Evolutionary conservation across 257 asterid genomes (phyloP).

Genomic region (Solanum piurae): DNA sequence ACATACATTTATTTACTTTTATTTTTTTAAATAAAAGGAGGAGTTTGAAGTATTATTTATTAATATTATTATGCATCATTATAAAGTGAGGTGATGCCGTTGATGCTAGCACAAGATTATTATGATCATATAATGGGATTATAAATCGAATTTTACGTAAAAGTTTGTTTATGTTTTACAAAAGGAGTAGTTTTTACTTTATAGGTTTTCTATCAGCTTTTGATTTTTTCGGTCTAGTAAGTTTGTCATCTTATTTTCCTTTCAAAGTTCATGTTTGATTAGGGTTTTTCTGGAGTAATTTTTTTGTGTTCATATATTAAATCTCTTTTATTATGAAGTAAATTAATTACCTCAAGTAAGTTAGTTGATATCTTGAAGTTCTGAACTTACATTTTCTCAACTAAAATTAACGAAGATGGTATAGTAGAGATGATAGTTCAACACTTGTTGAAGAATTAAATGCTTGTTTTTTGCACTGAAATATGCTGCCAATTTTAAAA

Average conservation of each 20-base stretch:
- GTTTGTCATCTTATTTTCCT: not conserved
- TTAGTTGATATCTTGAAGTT: too few species aligned
- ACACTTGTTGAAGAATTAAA: not conserved
- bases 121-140: not conserved
- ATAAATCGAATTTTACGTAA: too few species aligned
- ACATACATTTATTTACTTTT: not conserved
- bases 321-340: not conserved
- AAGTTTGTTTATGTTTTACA: not conserved
- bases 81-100: not conserved
- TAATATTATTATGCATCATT: not conserved
- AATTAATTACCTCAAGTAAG: not conserved
- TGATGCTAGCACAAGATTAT: not conserved
- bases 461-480: not conserved
- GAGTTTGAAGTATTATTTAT: not conserved
- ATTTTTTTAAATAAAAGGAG: not conserved
- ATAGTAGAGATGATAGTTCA: not conserved
- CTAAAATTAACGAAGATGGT: not conserved
- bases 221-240: not conserved
- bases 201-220: not conserved
- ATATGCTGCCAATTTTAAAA: too few species aligned
- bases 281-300: accelerated
- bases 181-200: not conserved
- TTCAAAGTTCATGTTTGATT: not conserved
- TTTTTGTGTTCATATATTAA: not conserved
- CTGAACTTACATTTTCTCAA: too few species aligned